Percentiles rank a stretch among this genome's conserved stretches.
Conservation (phyloP, 352 stramenopile species). For the Pythium sukuiense region DNA sequence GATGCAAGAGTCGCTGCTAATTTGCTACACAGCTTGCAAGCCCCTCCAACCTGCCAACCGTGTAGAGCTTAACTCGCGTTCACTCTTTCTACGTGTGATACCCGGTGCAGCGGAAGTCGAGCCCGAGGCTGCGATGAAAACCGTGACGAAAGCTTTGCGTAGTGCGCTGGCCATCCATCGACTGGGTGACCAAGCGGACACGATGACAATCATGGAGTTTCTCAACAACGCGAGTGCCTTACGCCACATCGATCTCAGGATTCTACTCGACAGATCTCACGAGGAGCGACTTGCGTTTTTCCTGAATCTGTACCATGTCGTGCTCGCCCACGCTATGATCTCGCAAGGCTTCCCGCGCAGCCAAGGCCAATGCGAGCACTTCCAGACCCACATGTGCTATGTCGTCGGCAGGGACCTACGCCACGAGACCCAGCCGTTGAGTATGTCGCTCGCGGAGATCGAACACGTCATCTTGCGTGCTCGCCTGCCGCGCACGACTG, state of each 20-base stretch:
- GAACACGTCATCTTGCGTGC: slow-evolving; percentile 70
- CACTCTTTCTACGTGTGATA: slow-evolving; percentile 42
- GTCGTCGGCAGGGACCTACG: slow-evolving; percentile 33
- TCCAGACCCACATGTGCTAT: slow-evolving; percentile 68
- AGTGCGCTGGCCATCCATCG: slow-evolving; percentile 36
- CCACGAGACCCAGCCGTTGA: slow-evolving; percentile 25
- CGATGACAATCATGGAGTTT: slow-evolving; percentile 62
- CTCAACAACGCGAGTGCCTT: slow-evolving; percentile 65
- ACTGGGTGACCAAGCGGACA: slow-evolving; percentile 36
- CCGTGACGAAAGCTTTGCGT: slow-evolving; percentile 25
- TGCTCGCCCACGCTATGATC: slow-evolving; percentile 81
- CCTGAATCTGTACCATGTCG: slow-evolving; percentile 75
- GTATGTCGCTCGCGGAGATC: slow-evolving; percentile 74
- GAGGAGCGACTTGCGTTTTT: slow-evolving; percentile 77
- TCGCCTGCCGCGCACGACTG: slow-evolving; percentile 44
- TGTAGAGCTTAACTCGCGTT: slow-evolving; percentile 61
- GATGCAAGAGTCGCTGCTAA: slow-evolving; percentile 20
- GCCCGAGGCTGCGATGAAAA: slow-evolving; percentile 31
- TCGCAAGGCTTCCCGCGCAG: slow-evolving; percentile 56
- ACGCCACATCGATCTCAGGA: slow-evolving; percentile 50
- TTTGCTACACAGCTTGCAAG: slow-evolving; percentile 41
- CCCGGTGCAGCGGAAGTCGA: neutral
- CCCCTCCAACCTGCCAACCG: slow-evolving; percentile 49
- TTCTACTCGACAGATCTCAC: slow-evolving; percentile 42
- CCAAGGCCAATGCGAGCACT: slow-evolving; percentile 57